Conservation (phyloP, 768 basidiomycete species). For the Lentinula aciculospora region DNA sequence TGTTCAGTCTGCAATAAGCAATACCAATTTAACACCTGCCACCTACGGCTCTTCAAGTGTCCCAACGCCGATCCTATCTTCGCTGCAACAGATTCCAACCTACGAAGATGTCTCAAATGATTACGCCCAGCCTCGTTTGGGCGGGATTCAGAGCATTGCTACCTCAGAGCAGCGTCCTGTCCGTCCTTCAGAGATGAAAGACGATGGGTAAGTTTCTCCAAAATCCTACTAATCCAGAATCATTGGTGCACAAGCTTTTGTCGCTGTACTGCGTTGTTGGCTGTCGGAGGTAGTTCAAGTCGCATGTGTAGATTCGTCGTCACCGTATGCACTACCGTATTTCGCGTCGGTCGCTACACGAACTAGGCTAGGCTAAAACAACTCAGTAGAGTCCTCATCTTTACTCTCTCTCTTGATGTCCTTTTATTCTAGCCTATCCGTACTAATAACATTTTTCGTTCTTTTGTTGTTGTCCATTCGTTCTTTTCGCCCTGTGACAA, state of each 20-base stretch:
- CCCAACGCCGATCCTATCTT: constrained; percentile 54
- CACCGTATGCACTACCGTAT: constrained; percentile 13
- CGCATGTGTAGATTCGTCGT: constrained; percentile 3
- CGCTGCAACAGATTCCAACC: constrained; percentile 74
- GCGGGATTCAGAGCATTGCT: constrained; percentile 33
- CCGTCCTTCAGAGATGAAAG: constrained; percentile 89
- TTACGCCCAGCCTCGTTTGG: neutral
- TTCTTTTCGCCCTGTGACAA: neutral
- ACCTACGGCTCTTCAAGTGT: constrained; percentile 28
- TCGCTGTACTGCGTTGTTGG: neutral
- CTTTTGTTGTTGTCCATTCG: constrained; percentile 17
- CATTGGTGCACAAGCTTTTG: neutral
- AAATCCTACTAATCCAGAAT: neutral
- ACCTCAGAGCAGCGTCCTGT: constrained; percentile 55
- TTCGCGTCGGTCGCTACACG: constrained; percentile 27
- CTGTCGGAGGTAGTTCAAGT: neutral
- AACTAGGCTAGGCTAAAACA: constrained; percentile 65
- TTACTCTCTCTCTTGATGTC: constrained; percentile 48
- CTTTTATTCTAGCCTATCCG: constrained; percentile 52
- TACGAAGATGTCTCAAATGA: constrained; percentile 51
- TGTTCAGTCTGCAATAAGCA: neutral
- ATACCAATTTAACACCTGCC: constrained; percentile 4
- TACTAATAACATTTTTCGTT: constrained; percentile 67
- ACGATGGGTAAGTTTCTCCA: constrained; percentile 73
- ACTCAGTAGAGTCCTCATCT: constrained; percentile 72